Evolutionary conservation across 2,329 filamentous ascomycete species (phyloP), one percentile per base, ranked within the genome.

Genomic region (Clonostachys chloroleuca): DNA sequence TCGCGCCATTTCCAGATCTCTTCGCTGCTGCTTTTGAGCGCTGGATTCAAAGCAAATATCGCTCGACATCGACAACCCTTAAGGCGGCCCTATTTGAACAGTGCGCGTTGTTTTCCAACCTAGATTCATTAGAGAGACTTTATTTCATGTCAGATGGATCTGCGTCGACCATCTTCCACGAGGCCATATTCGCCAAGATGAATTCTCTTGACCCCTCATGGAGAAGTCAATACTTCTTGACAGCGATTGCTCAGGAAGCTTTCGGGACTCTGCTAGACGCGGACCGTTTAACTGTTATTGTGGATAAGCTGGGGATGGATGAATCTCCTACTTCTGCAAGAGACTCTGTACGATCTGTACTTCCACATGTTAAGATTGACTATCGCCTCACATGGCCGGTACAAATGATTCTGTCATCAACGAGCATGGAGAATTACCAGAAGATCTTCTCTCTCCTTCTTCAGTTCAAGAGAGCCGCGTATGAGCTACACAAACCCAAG

Each of bases 211-310:
- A 69, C 59, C 64, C 59, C 6, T 69, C 68, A 35, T 96, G 91
- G 92, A 84, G 86, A 51, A 90, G 96, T 61, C 81, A 84, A 17
- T 95, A 92, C 58, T 76, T 87, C 1, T 70, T 96, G 30, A 94
- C 87, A 0, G 89, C 92, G 54, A 68, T 90, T 3, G 84, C 86
- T 1, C 87, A 90, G 49, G 84, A 84, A 47, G 83, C 87, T 0
- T 91, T 90, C 60, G 74, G 80, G 2, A 54, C 66, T 1, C 67
- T 69, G 2, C 64, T 88, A 2, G 80, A 90, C 47, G 55, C 74
- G 3, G 78, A 84, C 43, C 79, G 81, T 17, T 66, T 96, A 9
- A 75, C 80, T 4, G 78, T 89, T 18, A 75, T 72, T 16, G 76
- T 78, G 4, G 72, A 56, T 43, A 61, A 51, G 52, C 70, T 61